Conservation (phyloP, 1,284 basidiomycete species). For the Papiliotrema nemorosa region DNA sequence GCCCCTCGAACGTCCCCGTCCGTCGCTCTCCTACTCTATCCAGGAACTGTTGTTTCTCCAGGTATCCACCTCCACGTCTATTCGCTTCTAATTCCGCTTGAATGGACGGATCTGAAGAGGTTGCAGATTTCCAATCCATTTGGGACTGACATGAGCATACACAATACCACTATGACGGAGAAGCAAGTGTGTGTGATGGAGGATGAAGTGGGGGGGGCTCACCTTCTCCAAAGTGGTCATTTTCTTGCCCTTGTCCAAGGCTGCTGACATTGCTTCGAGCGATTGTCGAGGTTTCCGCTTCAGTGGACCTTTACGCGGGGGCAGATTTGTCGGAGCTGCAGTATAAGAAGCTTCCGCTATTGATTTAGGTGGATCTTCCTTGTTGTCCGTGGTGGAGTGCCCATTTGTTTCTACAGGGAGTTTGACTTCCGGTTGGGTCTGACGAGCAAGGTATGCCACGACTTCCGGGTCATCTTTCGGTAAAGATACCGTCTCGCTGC, state of each 20-base stretch:
- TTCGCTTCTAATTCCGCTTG: slow-evolving; percentile 41
- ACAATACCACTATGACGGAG: not conserved
- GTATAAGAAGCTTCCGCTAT: slow-evolving; percentile 1
- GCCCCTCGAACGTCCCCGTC: slow-evolving; percentile 13
- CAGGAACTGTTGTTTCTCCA: slow-evolving; percentile 45
- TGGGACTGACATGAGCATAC: slow-evolving; percentile 31
- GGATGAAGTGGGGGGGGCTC: slow-evolving; percentile 1
- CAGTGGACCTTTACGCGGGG: slow-evolving; percentile 10
- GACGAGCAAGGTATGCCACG: slow-evolving; percentile 20
- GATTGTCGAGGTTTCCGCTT: slow-evolving; percentile 43
- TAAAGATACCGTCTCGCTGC: slow-evolving; percentile 40
- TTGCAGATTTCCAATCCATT: slow-evolving; percentile 47
- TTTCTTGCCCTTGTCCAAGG: slow-evolving; percentile 45
- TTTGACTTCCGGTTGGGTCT: too few relatives aligned
- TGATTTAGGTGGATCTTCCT: too few relatives aligned
- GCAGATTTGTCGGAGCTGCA: not conserved
- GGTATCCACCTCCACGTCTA: slow-evolving; percentile 38
- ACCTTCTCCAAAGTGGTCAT: slow-evolving; percentile 50
- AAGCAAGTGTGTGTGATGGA: too few relatives aligned
- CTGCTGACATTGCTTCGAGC: slow-evolving; percentile 45
- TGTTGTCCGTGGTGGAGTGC: too few relatives aligned
- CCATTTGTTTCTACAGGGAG: too few relatives aligned
- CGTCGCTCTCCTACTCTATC: slow-evolving; percentile 42
- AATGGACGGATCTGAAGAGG: slow-evolving; percentile 19
- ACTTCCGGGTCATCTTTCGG: slow-evolving; percentile 39